These are phyloP conservation scores for Malus domestica DNA, from an alignment of 306 rosid genomes.

Conservation along the genomic window ASM211411v1 NC_041798.1:11166501-11167000, in stretches of 20 bases:
- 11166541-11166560: background rate
- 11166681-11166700: constrained; percentile 76
- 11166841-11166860: constrained; percentile 17
- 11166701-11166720: constrained; percentile 95
- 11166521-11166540: constrained; percentile 4
- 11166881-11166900: background rate
- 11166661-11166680: constrained; percentile 93
- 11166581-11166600: background rate
- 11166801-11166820: constrained; percentile 64
- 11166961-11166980: background rate
- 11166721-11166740: constrained; percentile 91
- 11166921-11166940: background rate
- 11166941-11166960: constrained; percentile 8
- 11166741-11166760: constrained; percentile 73
- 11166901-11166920: background rate
- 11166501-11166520: constrained; percentile 34
- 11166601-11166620: background rate
- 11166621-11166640: background rate
- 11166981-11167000: background rate
- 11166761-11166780: constrained; percentile 68
- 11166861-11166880: background rate
- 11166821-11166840: constrained; percentile 48
- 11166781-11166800: constrained; percentile 75
- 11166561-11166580: background rate
- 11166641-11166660: constrained; percentile 65